Base-by-base conservation (phyloP, 1,284 basidiomycete genomes). In the Trametes sp. region DNA sequence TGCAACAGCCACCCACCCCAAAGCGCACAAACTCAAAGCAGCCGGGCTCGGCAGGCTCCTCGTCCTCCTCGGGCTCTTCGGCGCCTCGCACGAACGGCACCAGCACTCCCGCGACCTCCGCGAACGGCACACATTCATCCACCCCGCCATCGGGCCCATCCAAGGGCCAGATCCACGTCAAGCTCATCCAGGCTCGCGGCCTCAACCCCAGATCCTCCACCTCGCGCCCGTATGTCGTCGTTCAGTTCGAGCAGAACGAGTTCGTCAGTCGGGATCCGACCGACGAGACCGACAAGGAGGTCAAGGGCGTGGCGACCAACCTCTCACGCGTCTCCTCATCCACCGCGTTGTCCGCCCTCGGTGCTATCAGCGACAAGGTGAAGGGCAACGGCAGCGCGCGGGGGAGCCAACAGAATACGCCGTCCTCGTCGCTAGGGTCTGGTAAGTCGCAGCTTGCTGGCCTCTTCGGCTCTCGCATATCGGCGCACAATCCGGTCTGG, bases 231-330 rank as follows among this genome's bases (percentile, higher is more conserved):
- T 99, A 99, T 76, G 94, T 96, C 69, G 97, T 99, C 74, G 95
- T 98, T 70, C 93, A 96, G 77, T 99, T 98, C 78, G 97, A 99
- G 82, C 94, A 98, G 80, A 98, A 96, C 84, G 97, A 99, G 79
- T 99, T 98, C 75, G 92, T 99, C 74, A 92, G 90, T 68, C 83
- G 97, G 62, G 94, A 98, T 73, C 95, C 97, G 23, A 93, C 92
- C 46, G 84, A 89, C 69, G 94, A 95, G 74, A 80, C 84, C n/a
- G 93, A 92, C 76, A 93, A 89, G 79, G 93, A 95, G 76, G 90
- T 93, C 73, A 92, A 90, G 73, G 94, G 94, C 66, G 83, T 87
- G 36, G 86, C 94, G 9, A 88, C 84, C 33, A 86, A 78, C 66
- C 81, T 86, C 66, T 87, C 84, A 70, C 78, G 84, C 67, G 84